phyloP scores from a whole-genome alignment of 1,284 basidiomycete species.

The Irpex rosettiformis region DNA sequence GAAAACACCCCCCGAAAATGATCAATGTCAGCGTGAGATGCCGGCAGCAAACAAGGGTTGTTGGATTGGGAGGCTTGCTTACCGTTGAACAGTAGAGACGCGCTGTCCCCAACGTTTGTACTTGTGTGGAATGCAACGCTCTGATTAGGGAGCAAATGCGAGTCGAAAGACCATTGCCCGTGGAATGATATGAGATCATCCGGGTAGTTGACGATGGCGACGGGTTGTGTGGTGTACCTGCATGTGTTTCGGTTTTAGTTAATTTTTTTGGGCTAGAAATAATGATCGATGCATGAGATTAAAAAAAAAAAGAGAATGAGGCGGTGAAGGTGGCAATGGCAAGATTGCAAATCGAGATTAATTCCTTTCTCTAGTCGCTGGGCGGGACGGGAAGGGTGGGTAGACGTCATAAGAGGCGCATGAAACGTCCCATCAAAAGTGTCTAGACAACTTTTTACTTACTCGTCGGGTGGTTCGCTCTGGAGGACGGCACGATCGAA shows the following conservation, averaged over 20 bases:
- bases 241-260: not conserved
- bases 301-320: not conserved
- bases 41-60: not conserved
- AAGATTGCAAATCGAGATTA: not conserved
- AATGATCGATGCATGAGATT: not conserved
- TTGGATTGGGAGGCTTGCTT: slow-evolving; percentile 2
- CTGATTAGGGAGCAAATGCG: slow-evolving; percentile 22
- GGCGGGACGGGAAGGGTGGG: not conserved
- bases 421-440: not conserved
- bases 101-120: slow-evolving; percentile 17
- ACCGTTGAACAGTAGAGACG: slow-evolving; percentile 19
- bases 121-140: slow-evolving; percentile 17
- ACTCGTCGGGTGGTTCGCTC: slow-evolving; percentile 7
- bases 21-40: slow-evolving; percentile 16
- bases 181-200: slow-evolving; percentile 25
- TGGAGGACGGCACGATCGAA: slow-evolving; percentile 18
- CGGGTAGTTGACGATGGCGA: slow-evolving; percentile 14
- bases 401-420: not conserved
- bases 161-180: slow-evolving; percentile 27
- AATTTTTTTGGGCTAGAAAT: not conserved
- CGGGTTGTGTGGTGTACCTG: slow-evolving; percentile 16
- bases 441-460: not conserved
- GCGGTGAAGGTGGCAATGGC: not conserved
- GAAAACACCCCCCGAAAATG: not conserved
- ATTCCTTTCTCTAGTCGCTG: not conserved